A percentile compares a stretch with the other conserved stretches of the same genome.
phyloP scores from a whole-genome alignment of 2,329 filamentous ascomycete genomes.

The Monilinia polystroma region DNA sequence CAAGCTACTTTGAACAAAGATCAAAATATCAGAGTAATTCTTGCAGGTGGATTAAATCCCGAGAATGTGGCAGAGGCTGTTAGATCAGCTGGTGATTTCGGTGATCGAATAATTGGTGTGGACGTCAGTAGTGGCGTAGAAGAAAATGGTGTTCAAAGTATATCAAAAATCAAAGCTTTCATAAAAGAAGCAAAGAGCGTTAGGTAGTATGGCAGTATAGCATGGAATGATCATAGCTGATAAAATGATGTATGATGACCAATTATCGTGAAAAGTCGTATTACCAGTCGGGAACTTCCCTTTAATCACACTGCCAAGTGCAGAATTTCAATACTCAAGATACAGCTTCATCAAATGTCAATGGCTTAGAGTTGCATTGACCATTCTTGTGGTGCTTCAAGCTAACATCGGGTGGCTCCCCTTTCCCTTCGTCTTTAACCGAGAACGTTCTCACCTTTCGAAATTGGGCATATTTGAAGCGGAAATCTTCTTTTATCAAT shows the following conservation, averaged over 20 bases:
- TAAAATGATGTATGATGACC: constrained; percentile 5
- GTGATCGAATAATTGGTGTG: constrained; percentile 70
- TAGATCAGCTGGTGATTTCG: constrained; percentile 57
- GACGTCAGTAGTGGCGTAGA: constrained; percentile 97
- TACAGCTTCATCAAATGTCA: not conserved
- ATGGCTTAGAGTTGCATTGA: not conserved
- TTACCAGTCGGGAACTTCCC: not conserved
- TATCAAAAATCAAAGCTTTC: constrained; percentile 79
- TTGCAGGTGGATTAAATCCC: constrained; percentile 82
- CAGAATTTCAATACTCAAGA: not conserved
- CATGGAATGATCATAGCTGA: not conserved
- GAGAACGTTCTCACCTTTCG: constrained; percentile 9
- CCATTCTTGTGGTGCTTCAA: not conserved
- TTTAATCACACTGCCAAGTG: not conserved
- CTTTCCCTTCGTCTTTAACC: constrained; percentile 2
- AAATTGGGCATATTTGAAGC: not conserved
- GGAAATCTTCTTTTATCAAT: not conserved
- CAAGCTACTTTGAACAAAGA: constrained; percentile 65
- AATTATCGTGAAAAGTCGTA: constrained; percentile 3
- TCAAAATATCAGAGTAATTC: constrained; percentile 67
- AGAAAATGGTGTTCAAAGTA: constrained; percentile 73
- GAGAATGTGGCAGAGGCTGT: constrained; percentile 73
- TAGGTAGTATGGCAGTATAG: constrained; percentile 26
- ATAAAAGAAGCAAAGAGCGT: constrained; percentile 66
- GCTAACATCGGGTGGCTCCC: not conserved